A percentile compares a stretch with the other conserved stretches of the same genome.
phyloP scores from a whole-genome alignment of 2,329 filamentous ascomycete species.

The Berkeleyomyces rouxiae region DNA sequence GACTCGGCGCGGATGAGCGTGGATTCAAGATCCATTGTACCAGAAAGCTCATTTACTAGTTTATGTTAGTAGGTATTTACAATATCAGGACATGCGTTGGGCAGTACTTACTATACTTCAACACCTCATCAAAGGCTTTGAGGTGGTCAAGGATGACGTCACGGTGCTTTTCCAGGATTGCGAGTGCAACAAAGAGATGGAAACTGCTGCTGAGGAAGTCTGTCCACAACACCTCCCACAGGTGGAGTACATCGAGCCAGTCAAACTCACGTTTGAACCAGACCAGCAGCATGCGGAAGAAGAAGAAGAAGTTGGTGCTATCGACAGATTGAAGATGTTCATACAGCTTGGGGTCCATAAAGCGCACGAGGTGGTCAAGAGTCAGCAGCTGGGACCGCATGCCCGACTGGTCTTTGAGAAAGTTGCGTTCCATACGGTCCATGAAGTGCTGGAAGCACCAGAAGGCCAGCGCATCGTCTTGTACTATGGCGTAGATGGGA shows the following conservation, averaged over 20 bases:
- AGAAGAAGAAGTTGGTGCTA: conserved; percentile 98
- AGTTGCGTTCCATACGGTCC: conserved; percentile 96
- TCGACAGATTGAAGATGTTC: conserved; percentile 77
- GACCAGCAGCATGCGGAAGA: conserved; percentile 96
- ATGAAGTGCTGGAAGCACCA: conserved; percentile 96
- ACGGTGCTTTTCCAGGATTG: conserved; percentile 90
- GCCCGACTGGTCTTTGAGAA: conserved; percentile 84
- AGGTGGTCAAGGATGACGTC: conserved; percentile 92
- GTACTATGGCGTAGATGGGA: conserved; percentile 90
- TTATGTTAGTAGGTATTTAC: conserved; percentile 1
- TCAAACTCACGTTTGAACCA: conserved; percentile 98
- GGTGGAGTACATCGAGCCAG: conserved; percentile 67
- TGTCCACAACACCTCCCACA: conserved; percentile 94
- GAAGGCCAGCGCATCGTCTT: conserved; percentile 92
- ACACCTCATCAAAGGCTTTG: conserved; percentile 85
- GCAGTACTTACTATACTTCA: conserved; percentile 66
- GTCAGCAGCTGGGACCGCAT: conserved; percentile 87
- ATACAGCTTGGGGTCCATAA: conserved; percentile 92
- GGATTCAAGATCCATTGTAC: conserved; percentile 76
- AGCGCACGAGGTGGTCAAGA: conserved; percentile 84
- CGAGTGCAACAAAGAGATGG: conserved; percentile 84
- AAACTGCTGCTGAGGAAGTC: conserved; percentile 80
- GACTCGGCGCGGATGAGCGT: conserved; percentile 78
- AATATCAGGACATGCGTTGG: no score
- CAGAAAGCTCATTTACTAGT: conserved; percentile 82